Evolutionary conservation across 2,329 filamentous ascomycete genomes (phyloP).

Genomic region (Corinectria fuckeliana): DNA sequence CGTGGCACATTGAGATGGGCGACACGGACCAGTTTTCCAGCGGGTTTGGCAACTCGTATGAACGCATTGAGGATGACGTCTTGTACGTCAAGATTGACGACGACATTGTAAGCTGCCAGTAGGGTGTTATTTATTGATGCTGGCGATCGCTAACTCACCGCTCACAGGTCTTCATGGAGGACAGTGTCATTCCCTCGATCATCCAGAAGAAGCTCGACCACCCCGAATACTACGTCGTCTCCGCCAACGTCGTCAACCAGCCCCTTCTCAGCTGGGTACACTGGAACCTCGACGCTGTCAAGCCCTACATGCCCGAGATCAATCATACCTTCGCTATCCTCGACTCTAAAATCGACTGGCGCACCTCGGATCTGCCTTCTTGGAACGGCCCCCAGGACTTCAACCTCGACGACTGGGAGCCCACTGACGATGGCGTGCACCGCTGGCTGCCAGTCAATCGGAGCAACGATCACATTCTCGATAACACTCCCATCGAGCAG

Average conservation of each 20-base stretch:
- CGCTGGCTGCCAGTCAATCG: constrained; percentile 56
- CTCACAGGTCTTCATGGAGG: constrained; percentile 45
- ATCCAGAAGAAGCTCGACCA: constrained; percentile 59
- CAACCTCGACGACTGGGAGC: constrained; percentile 41
- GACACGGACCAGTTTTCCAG: constrained; percentile 37
- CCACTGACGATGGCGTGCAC: constrained; percentile 50
- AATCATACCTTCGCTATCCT: constrained; percentile 35
- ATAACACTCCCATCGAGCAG: constrained; percentile 54
- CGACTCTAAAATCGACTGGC: constrained; percentile 43
- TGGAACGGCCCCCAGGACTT: constrained; percentile 43
- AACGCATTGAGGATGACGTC: constrained; percentile 54
- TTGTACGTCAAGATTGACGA: constrained; percentile 49
- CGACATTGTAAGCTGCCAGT: constrained; percentile 43
- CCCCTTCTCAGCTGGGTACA: constrained; percentile 61
- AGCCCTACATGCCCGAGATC: constrained; percentile 60
- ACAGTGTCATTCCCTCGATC: constrained; percentile 56
- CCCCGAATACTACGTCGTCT: constrained; percentile 57
- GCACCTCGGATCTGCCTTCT: constrained; percentile 45
- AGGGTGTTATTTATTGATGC: neutral
- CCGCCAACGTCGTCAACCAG: constrained; percentile 64
- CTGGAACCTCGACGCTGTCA: constrained; percentile 57
- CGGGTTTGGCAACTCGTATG: constrained; percentile 49
- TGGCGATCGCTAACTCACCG: constrained; percentile 2
- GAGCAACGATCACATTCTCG: constrained; percentile 45
- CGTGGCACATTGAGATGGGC: constrained; percentile 44